Conservation (phyloP, 1,139 yeast species). For the Suhomyces coccinellae region DNA sequence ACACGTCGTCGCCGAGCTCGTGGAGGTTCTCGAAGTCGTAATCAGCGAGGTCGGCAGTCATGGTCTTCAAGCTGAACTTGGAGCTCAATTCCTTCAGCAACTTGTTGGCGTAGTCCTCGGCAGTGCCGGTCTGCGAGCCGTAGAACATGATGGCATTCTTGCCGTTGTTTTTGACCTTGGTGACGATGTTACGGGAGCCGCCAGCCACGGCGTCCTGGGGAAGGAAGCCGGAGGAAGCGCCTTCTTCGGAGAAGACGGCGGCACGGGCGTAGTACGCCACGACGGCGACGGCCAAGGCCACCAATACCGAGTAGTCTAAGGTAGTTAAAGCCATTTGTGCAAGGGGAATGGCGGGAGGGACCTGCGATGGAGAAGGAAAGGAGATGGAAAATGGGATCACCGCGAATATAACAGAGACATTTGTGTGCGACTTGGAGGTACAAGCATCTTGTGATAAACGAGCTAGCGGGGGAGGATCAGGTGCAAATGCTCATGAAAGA, state of each 20-base stretch:
- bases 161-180: constrained; percentile 58
- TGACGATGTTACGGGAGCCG: constrained; percentile 62
- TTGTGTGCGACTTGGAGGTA: no score
- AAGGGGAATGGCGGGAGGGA: neutral
- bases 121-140: constrained; percentile 99
- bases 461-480: constrained; percentile 2
- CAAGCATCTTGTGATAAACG: constrained; percentile 2
- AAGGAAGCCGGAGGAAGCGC: constrained; percentile 38
- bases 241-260: constrained; percentile 45
- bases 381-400: neutral
- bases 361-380: neutral
- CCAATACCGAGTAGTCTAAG: constrained; percentile 69
- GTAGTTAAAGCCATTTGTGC: constrained; percentile 55
- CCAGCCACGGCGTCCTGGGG: constrained; percentile 39
- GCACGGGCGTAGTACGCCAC: constrained; percentile 69
- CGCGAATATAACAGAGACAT: neutral
- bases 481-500: no score
- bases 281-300: constrained; percentile 63
- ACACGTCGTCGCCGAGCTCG: constrained; percentile 49
- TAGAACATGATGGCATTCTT: constrained; percentile 82
- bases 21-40: constrained; percentile 77
- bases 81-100: constrained; percentile 85
- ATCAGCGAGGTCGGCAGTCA: constrained; percentile 88
- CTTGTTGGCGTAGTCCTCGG: constrained; percentile 93
- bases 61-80: constrained; percentile 75